A percentile compares a stretch with the other conserved stretches of the same genome.
Conservation (phyloP, 2,329 filamentous ascomycete genomes). For the Parastagonospora avenae region DNA sequence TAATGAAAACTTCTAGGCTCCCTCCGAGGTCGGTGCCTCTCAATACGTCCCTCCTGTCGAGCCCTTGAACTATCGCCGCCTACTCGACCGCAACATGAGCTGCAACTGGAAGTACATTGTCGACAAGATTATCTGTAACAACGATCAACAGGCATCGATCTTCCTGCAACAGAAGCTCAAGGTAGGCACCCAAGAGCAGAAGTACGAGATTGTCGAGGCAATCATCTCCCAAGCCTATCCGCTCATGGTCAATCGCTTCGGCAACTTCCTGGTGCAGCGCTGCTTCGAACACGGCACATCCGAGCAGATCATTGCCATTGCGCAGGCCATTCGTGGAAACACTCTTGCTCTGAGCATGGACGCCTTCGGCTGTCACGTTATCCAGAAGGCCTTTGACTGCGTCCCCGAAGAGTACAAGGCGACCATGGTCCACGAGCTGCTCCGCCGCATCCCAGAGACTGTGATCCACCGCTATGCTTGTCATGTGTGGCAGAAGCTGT, state of each 20-base stretch:
- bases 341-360: slow-evolving; percentile 97
- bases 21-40: slow-evolving; percentile 29
- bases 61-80: slow-evolving; percentile 92
- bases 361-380: slow-evolving; percentile 95
- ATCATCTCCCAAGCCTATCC: slow-evolving; percentile 95
- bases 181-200: slow-evolving; percentile 91
- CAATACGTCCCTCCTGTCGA: slow-evolving; percentile 88
- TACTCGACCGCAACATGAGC: slow-evolving; percentile 93
- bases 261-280: slow-evolving; percentile 96
- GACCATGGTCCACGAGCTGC: slow-evolving; percentile 96
- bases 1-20: slow-evolving; percentile 22
- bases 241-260: slow-evolving; percentile 97
- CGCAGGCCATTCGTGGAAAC: slow-evolving; percentile 90
- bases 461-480: slow-evolving; percentile 98
- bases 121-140: slow-evolving; percentile 98
- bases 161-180: slow-evolving; percentile 99
- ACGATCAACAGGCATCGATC: slow-evolving; percentile 98
- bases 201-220: slow-evolving; percentile 94
- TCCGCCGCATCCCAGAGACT: slow-evolving; percentile 94
- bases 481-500: slow-evolving; percentile 99
- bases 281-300: slow-evolving; percentile 98
- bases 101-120: slow-evolving; percentile 99
- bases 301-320: slow-evolving; percentile 91
- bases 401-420: slow-evolving; percentile 98
- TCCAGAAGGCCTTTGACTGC: slow-evolving; percentile 98